Base-by-base conservation (phyloP, 2,329 filamentous ascomycete genomes). In the Neoascochyta sp. region DNA sequence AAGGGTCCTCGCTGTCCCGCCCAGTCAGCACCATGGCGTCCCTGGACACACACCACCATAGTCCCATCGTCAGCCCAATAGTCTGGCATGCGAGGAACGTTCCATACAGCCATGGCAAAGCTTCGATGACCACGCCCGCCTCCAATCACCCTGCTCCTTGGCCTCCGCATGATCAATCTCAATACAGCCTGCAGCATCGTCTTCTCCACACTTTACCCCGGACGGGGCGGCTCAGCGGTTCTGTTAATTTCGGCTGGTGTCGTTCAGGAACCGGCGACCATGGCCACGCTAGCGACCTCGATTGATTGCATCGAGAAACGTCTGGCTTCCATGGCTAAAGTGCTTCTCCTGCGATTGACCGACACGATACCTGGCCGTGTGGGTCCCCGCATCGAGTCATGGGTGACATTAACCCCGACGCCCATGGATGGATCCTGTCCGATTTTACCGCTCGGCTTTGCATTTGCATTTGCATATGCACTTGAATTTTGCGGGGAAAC, bases 201-300 rank as follows among this genome's bases (percentile, higher is more conserved):
- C 18, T 33, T 38, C 34, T 38, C 34, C 34, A 38, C 30, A 38
- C 30, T 33, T 38, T 38, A 38, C 34, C 34, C 29, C 34, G 33
- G 34, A 38, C 30, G 34, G 30, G 23, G 27, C 34, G 34, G 34
- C 34, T 27, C 29, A 33, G 29, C 29, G 34, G 34, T 30, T 30
- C 34, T 38, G 30, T 38, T 30, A 38, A 38, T 38, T 29, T 38
- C 30, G 34, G 34, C 34, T 33, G 33, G 26, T 33, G 33, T 29
- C 34, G n/a, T 38, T 14, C 34, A 38, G 34, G 34, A 38, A 38
- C 34, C 27, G 29, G 30, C 20, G 23, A 15, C 16, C 13, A 15
- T 29, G 34, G 25, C 22, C 15, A 13, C 8, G 16, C 18, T 25
- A n/a, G 23, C 4, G 18, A 25, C 5, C 30, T 22, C 26, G 10